Base-by-base conservation (phyloP, 1,139 yeast genomes). In the Scheffersomyces lignicola region DNA sequence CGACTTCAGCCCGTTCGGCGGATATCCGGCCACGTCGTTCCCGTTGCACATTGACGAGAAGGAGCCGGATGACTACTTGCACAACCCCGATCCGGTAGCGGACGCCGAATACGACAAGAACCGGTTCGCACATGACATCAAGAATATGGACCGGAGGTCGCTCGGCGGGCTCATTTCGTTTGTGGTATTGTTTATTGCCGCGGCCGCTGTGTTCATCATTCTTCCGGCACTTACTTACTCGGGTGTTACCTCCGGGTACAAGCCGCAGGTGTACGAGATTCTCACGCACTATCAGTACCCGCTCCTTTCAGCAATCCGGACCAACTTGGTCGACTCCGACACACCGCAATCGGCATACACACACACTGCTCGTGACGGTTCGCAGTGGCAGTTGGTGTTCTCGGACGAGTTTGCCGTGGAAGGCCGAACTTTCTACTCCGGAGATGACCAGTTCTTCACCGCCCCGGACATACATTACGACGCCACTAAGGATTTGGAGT, bases 31-130 rank as follows among this genome's bases (percentile, higher is more conserved):
- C 5, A 72, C 87, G 6, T 80, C 89, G 3, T 89, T 89, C 65
- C 97, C 97, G 0, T 65, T 89, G 36, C 82, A 78, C 48, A 79
- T 89, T 42, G 96, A 89, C 40, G 97, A 89, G 51, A 86, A 86
- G 59, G 97, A 89, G 59, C 83, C 88, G 3, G 97, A 89, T 62
- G 97, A 89, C 56, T 88, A 87, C 53, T 58, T 89, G 44, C 97
- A 89, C 60, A 89, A 89, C 58, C 97, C 97, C 1, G 96, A 89
- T 56, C 96, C 96, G 8, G 83, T 88, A 26, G 80, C 78, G 30
- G 97, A 89, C 58, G 95, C 95, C 15, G 76, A 80, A 42, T 77
- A 82, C 50, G 95, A 87, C 45, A 80, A 76, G 44, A 73, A 79
- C 51, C 61, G 87, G 45, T 76, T 82, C 49, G 48, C 66, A 42